Base-by-base conservation (phyloP, 164 flowering plant genomes). In the Umbilicus rupestris region DNA sequence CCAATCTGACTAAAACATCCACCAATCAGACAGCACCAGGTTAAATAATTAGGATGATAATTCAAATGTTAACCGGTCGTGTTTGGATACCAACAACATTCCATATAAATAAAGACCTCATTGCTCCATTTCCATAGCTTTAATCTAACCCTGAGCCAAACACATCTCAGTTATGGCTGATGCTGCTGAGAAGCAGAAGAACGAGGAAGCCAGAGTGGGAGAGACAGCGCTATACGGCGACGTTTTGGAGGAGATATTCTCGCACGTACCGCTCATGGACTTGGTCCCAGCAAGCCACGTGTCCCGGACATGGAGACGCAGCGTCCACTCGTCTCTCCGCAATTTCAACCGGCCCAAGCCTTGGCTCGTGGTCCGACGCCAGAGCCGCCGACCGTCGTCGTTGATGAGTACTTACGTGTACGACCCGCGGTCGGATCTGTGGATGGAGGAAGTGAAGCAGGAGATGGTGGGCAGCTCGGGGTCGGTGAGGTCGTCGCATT, bases 281-380 rank as follows among this genome's bases (percentile, higher is more conserved):
- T 80, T 92, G 15, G 78, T 78, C 22, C 70, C 82, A 4, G 87
- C 87, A 4, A 70, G 71, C 1, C 76, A 30, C 67, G 98, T 92
- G 15, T 86, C 90, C 58, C 72, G 70, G 39, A 19, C 83, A 7
- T 92, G 98, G 98, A 67, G 70, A 29, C 67, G 30, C 55, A 81
- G 88, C 41, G 89, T 82, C 20, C 39, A 62, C 30, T 81, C 82
- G 14, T 79, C 87, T 20, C 79, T 86, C 22, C 73, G 59, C 8
- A 57, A 68, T 72, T 45, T 26, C 67, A 81, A 59, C 78, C 68
- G 14, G 12, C 47, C 66, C 63, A 86, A 81, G 60, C 96, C 96
- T 0, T 92, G 98, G 96, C 88, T 92, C 39, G 9, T 89, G 11
- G 63, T 84, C 68, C 86, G 83, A 73, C 17, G 69, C 19, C 94